Evolutionary conservation across 768 basidiomycete species (phyloP), one percentile per base, ranked within the genome.

Genomic region (Fibroporia radiculosa): DNA sequence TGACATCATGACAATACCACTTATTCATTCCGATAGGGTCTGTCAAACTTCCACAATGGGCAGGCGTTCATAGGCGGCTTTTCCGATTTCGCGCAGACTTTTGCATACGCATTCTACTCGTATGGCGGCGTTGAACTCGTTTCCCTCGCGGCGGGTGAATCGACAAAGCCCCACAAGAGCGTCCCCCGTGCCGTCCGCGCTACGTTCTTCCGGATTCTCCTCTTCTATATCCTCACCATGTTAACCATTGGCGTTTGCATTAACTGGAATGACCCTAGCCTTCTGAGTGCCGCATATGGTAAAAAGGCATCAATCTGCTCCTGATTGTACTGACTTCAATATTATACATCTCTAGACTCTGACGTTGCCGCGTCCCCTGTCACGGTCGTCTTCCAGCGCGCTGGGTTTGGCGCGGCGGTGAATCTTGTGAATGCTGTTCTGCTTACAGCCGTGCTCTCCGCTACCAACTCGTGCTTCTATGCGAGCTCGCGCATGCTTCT

Each of bases 71-170:
- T 77, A 10, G 76, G 75, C 8, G 74, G 74, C 35, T 77, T 75
- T 44, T 45, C 69, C 28, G 63, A 70, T 26, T 75, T 77, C 57
- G 71, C 73, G 6, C 73, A 73, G 53, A 74, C 72, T 4, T 82
- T 81, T 48, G 78, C 83, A 28, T 84, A 72, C 26, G 82, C 82
- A 11, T 83, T 83, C 48, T 87, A 78, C 62, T 82, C 80, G 6
- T 80, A 74, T 58, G 78, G 74, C 14, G 79, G 81, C 14, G 77
- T 83, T 24, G 82, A 84, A 52, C 70, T 87, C 8, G 82, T 85
- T 32, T 76, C 80, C 2, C 61, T 86, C 25, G 82, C 83, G n/a
- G 82, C 83, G 8, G 80, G 81, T 26, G 84, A 85, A 63, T 77
- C 77, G 5, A 71, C 70, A 36, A 71, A 71, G 51, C 83, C 83